Evolutionary conservation across 805 yeast species (phyloP).

Genomic region (Ogataea neopini): DNA sequence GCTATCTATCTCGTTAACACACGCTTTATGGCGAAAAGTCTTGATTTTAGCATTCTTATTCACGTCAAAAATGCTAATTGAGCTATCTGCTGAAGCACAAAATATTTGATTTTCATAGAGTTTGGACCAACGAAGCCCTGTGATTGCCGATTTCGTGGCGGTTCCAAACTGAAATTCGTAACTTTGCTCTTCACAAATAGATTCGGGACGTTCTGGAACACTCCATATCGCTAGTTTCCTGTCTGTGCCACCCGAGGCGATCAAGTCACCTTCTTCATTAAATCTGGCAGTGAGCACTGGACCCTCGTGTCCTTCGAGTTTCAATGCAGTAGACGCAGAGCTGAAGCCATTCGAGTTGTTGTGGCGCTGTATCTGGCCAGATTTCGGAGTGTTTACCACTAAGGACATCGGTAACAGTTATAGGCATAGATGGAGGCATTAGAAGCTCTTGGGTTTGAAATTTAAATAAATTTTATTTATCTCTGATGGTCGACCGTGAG

Average conservation of each 20-base stretch:
- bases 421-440: background rate
- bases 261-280: constrained; percentile 47
- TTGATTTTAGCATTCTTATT: constrained; percentile 55
- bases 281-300: constrained; percentile 55
- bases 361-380: background rate
- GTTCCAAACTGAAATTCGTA: constrained; percentile 15
- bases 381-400: constrained; percentile 1
- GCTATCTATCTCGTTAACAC: constrained; percentile 56
- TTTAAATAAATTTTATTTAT: too few relatives aligned
- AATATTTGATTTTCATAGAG: constrained; percentile 44
- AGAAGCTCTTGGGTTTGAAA: too few relatives aligned
- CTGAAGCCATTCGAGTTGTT: background rate
- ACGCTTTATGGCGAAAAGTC: constrained; percentile 41
- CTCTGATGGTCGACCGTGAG: too few relatives aligned
- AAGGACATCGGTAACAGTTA: constrained; percentile 2
- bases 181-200: constrained; percentile 17
- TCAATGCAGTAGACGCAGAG: constrained; percentile 6
- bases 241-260: constrained; percentile 69
- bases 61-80: constrained; percentile 64
- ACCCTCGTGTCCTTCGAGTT: constrained; percentile 54
- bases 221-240: constrained; percentile 41
- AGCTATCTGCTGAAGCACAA: constrained; percentile 61
- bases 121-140: constrained; percentile 56
- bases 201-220: constrained; percentile 16
- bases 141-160: constrained; percentile 61